Base-by-base conservation (phyloP, 2,329 filamentous ascomycete genomes). In the Fusarium dimerum region DNA sequence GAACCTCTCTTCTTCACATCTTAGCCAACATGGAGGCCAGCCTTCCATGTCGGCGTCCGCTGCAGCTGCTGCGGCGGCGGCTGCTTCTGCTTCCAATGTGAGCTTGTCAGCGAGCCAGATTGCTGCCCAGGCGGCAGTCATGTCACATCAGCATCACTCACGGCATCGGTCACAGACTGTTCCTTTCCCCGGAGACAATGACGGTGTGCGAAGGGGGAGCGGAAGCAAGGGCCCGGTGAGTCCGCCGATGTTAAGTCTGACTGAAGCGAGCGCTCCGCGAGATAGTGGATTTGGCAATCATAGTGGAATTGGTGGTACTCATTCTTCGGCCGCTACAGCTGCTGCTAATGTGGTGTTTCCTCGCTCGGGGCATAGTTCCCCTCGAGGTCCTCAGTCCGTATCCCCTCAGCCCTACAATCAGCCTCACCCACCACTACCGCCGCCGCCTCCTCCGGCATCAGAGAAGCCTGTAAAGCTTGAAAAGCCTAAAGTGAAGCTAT, bases 401-500 rank as follows among this genome's bases (percentile, higher is more conserved):
- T 69, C 67, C 11, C 69, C 68, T 8, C 69, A 71, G 48, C 63
- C 57, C 56, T 69, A 70, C 15, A 72, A 67, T 50, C 77, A 71
- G 34, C 70, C 68, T 18, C 76, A 67, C 18, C 71, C 66, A 15
- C 77, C 72, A 29, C 70, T 67, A 7, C 73, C 66, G 43, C 77
- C 72, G 30, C 70, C 67, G 8, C 73, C 66, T 43, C 70, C 65
- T 20, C 70, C 69, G 11, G 73, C 67, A 43, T 72, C 77, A 3
- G 85, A 88, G 60, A 86, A 88, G 68, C 79, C 80, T 18, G 64
- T 69, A 32, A 82, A 83, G 62, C 77, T 82, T 29, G 86, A 90
- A 63, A 89, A 90, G 55, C 84, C 85, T 55, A 92, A 91, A 72
- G 88, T 90, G 68, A 93, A 93, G 75, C 78, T 93, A 29, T 92